Evolutionary conservation across 257 asterid species (phyloP).

Genomic region (Fraxinus anomala): DNA sequence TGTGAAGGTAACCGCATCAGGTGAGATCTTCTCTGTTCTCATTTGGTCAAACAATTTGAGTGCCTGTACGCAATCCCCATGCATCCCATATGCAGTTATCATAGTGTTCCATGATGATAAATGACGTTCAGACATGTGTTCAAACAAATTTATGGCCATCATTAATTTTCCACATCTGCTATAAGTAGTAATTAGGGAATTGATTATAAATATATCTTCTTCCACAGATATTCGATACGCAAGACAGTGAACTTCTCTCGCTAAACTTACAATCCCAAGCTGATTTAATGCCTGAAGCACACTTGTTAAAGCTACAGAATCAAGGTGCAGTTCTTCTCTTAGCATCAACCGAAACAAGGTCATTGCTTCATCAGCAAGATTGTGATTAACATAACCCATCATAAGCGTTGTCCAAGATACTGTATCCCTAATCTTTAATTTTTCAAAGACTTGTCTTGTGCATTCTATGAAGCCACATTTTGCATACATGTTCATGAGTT

Average conservation of each 20-base stretch:
- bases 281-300: conserved; percentile 51
- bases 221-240: conserved; percentile 33
- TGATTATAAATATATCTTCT: conserved; percentile 36
- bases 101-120: conserved; percentile 61
- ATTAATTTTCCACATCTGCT: conserved; percentile 51
- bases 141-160: conserved; percentile 43
- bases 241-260: conserved; percentile 49
- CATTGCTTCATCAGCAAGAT: conserved; percentile 42
- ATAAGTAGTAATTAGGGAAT: conserved; percentile 52
- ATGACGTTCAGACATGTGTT: conserved; percentile 33
- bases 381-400: conserved; percentile 38
- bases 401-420: conserved; percentile 64
- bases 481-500: conserved; percentile 40
- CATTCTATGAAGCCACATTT: conserved; percentile 37
- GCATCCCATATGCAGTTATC: conserved; percentile 63
- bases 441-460: conserved; percentile 40
- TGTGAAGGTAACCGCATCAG: conserved; percentile 52
- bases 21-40: conserved; percentile 35
- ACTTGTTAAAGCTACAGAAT: conserved; percentile 46
- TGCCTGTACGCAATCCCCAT: conserved; percentile 46
- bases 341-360: conserved; percentile 46
- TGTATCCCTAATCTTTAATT: conserved; percentile 37
- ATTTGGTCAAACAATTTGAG: conserved; percentile 42
- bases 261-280: conserved; percentile 38
- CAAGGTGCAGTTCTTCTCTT: conserved; percentile 39